Evolutionary conservation across 257 asterid species (phyloP), one percentile per base, ranked within the genome.

Genomic region (Solanum sejunctum): DNA sequence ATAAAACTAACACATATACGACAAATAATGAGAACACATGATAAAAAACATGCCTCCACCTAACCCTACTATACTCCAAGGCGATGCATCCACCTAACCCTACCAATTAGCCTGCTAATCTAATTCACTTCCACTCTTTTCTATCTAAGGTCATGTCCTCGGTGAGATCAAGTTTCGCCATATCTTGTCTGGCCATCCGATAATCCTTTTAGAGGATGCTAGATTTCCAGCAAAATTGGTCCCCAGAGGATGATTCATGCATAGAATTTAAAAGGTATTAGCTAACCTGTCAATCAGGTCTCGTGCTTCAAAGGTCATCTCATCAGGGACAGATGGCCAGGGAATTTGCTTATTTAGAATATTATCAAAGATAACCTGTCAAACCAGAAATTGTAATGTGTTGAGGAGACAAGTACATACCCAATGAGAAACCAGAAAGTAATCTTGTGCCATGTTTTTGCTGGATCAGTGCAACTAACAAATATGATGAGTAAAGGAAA

Each of bases 251-350:
- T 26, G 23, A 17, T 52, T 41, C 64, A 28, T 78, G 11, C 3
- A 52, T 78, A 52, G 8, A 52, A 51, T 16, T 78, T 51, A 78
- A 84, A 51, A 18, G 28, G 84, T 45, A 71, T 84, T 63, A 69
- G 84, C 89, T 84, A 85, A 95, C 98, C 98, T 94, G 90, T 94
- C 95, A 86, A 95, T 95, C 88, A 94, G 87, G 92, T 95, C 96
- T 91, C 92, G 93, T 83, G 94, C 94, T 84, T 92, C 98, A 81
- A 72, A 85, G 72, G 98, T 93, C 96, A 95, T 94, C 85, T 93
- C 93, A 52, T 77, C 83, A 11, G 98, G 98, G 91, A 94, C 90
- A 81, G 94, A 91, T 78, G 98, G 98, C 98, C 98, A 94, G 84
- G 97, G 98, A 69, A 95, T 89, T 87, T 91, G 91, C 90, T 94